Evolutionary conservation across 495 filamentous ascomycete species (phyloP).

Genomic region (Penicillium longicatenatum): DNA sequence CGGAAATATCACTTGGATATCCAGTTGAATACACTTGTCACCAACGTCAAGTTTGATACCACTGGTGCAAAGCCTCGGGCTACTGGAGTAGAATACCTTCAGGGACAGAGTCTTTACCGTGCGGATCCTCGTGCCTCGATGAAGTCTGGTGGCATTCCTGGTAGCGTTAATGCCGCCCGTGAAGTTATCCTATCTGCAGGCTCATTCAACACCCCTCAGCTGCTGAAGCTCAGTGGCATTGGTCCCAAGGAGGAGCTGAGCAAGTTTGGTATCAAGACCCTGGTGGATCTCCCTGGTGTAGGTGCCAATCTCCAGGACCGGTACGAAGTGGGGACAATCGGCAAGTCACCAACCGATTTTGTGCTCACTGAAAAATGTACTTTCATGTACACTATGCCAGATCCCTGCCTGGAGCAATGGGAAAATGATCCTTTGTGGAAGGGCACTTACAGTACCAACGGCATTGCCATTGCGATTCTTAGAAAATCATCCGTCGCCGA

Average conservation of each 20-base stretch:
- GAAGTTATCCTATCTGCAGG: slow-evolving; percentile 69
- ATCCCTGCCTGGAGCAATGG: slow-evolving; percentile 56
- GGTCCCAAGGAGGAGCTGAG: slow-evolving; percentile 55
- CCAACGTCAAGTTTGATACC: slow-evolving; percentile 58
- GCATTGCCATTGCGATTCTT: slow-evolving; percentile 47
- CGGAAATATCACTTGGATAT: slow-evolving; percentile 61
- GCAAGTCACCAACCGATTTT: slow-evolving; percentile 48
- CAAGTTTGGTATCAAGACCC: slow-evolving; percentile 47
- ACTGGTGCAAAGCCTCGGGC: slow-evolving; percentile 50
- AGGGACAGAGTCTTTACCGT: slow-evolving; percentile 58
- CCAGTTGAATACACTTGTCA: slow-evolving; percentile 59
- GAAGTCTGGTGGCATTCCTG: slow-evolving; percentile 36
- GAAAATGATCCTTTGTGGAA: slow-evolving; percentile 33
- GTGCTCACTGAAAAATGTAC: slow-evolving; percentile 51
- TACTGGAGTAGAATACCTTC: slow-evolving; percentile 64
- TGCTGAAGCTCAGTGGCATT: slow-evolving; percentile 68
- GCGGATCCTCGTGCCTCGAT: slow-evolving; percentile 49
- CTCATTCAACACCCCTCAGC: slow-evolving; percentile 62
- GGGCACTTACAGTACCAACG: slow-evolving; percentile 53
- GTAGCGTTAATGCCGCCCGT: slow-evolving; percentile 48
- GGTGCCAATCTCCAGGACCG: slow-evolving; percentile 69
- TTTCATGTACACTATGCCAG: slow-evolving; percentile 35
- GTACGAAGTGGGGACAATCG: slow-evolving; percentile 56
- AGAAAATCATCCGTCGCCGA: slow-evolving; percentile 41
- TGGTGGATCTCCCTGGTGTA: slow-evolving; percentile 62